Evolutionary conservation across 495 filamentous ascomycete species (phyloP), one percentile per base, ranked within the genome.

Genomic region (Terfezia claveryi): DNA sequence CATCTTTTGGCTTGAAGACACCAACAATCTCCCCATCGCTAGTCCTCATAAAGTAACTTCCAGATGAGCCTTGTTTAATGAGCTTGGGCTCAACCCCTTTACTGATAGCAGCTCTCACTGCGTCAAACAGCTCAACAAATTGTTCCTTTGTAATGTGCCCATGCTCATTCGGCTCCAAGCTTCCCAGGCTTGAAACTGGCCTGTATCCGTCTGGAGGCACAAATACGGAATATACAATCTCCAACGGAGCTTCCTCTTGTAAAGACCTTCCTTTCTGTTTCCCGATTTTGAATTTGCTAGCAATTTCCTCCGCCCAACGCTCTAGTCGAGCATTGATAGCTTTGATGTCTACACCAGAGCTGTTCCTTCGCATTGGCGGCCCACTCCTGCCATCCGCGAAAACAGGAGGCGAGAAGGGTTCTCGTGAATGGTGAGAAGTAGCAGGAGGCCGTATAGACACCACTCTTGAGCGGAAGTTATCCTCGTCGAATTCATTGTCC

Each of bases 1-100:
- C 91, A 66, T 99, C 91, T 69, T 99, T 99, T 38, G 91, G 91
- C 67, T 99, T 99, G 68, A 99, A 96, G 9, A 99, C 92, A 23
- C 87, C 91, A 14, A 99, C 86, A 12, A 94, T 82, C 68, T 92
- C 94, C 17, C 91, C 91, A 20, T 91, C 80, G 32, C 73, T 78
- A 62, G 94, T 89, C 57, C 87, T 75, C 53, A 91, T 92, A 74
- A 96, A 99, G 71, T 99, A 99, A 67, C 87, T 94, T 10, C 91
- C 91, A 6, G 88, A 95, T 67, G 87, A 94, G 27, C 91, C 91
- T 68, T 99, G 88, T 1, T 88, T 80, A 55, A 99, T 99, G 77
- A 96, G 82, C 54, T 81, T 85, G 23, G 91, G 91, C 66, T 99
- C 92, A 51, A 88, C 79, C 37, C 84, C 89, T 66, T 92, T 77